phyloP scores from a whole-genome alignment of 1,139 yeast species.

The Geotrichum carabidarum region DNA sequence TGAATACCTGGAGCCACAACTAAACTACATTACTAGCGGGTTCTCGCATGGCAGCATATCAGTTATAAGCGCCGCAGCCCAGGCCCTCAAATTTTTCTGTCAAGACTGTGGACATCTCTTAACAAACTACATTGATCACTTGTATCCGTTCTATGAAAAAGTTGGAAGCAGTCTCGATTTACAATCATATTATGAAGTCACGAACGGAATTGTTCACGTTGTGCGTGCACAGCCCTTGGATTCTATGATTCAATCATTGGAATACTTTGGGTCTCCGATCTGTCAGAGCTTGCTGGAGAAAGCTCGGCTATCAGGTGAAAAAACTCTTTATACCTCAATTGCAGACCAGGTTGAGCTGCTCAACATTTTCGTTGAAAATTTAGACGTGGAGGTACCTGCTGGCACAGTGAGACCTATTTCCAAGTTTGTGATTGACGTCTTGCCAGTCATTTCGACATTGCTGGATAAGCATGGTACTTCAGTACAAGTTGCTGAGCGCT shows the following conservation, averaged over 20 bases:
- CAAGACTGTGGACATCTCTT: slow-evolving; percentile 76
- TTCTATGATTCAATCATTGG: slow-evolving; percentile 43
- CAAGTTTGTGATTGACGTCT: slow-evolving; percentile 51
- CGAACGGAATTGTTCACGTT: slow-evolving; percentile 87
- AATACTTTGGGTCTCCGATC: slow-evolving; percentile 66
- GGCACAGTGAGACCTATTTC: slow-evolving; percentile 51
- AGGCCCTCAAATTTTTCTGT: slow-evolving; percentile 90
- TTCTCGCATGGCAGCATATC: slow-evolving; percentile 50
- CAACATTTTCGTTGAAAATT: slow-evolving; percentile 62
- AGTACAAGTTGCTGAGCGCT: slow-evolving; percentile 63
- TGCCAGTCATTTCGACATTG: slow-evolving; percentile 53
- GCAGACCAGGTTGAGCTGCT: slow-evolving; percentile 76
- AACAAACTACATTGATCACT: slow-evolving; percentile 66
- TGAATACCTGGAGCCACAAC: slow-evolving; percentile 71
- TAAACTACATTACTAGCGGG: slow-evolving; percentile 78
- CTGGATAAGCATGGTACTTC: slow-evolving; percentile 53
- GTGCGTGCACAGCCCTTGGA: slow-evolving; percentile 52
- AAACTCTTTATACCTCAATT: slow-evolving; percentile 44
- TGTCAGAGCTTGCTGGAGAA: slow-evolving; percentile 43
- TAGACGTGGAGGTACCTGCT: slow-evolving; percentile 33
- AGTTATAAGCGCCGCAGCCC: slow-evolving; percentile 80
- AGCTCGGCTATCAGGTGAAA: slow-evolving; percentile 34
- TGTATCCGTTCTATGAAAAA: slow-evolving; percentile 68
- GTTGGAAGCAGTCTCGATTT: slow-evolving; percentile 54
- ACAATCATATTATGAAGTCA: slow-evolving; percentile 69